Percentiles rank a stretch among this genome's conserved stretches.
These are phyloP conservation scores for Nicotiana tomentosiformis DNA, from an alignment of 257 asterid genomes.

Conservation along the genomic window DNA sequence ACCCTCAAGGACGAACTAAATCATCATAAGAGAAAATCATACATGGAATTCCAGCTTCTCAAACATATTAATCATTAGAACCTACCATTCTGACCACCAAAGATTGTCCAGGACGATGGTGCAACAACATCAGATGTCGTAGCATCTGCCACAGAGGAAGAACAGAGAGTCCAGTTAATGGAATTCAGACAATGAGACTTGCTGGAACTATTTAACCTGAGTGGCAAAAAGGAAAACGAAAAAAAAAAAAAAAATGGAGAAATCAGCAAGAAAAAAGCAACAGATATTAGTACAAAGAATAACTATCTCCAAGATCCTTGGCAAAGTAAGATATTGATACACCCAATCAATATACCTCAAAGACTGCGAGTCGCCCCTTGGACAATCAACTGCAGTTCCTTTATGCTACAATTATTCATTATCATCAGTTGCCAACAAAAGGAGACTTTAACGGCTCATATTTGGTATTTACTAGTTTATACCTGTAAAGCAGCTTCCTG, in stretches of 20 bases:
- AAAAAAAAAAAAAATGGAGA: neutral
- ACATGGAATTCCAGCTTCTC: conserved; percentile 10
- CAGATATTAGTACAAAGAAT: neutral
- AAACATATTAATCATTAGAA: conserved; percentile 19
- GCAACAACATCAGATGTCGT: conserved; percentile 84
- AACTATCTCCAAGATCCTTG: conserved; percentile 3
- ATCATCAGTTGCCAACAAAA: conserved; percentile 30
- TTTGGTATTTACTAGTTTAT: conserved; percentile 16
- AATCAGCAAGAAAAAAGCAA: neutral
- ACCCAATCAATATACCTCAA: conserved; percentile 41
- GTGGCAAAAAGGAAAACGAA: neutral
- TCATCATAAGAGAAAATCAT: neutral
- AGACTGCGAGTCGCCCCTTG: conserved; percentile 41
- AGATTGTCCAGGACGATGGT: conserved; percentile 92
- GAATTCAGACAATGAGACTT: conserved; percentile 43
- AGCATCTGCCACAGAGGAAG: conserved; percentile 64
- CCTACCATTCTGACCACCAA: conserved; percentile 94
- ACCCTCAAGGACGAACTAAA: neutral
- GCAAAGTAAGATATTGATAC: neutral
- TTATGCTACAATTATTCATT: conserved; percentile 49
- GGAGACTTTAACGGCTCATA: neutral
- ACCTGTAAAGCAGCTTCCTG: conserved; percentile 90
- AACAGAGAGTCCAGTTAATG: conserved; percentile 69
- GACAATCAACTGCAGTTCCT: conserved; percentile 30
- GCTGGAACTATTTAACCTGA: conserved; percentile 56